Evolutionary conservation across 2,329 filamentous ascomycete species (phyloP).

Genomic region (Colletotrichum scovillei): DNA sequence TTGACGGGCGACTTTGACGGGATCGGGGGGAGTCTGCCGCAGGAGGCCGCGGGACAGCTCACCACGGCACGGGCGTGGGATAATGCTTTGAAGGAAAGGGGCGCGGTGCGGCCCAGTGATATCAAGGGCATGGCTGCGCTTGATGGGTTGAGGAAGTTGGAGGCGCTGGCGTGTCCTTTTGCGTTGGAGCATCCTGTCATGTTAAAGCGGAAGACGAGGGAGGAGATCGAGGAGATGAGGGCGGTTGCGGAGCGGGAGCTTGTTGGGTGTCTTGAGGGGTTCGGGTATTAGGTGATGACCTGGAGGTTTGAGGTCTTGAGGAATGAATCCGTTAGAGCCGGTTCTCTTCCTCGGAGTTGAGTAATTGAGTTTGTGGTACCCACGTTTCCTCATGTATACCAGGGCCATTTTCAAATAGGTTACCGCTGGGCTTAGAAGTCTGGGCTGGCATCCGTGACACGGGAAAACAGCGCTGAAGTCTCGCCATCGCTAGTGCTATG

Average conservation of each 20-base stretch:
- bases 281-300: background rate
- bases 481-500: background rate
- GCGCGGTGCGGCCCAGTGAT: background rate
- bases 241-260: background rate
- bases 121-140: background rate
- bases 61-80: slow-evolving; percentile 1
- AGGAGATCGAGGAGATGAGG: slow-evolving; percentile 8
- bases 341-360: too few species aligned
- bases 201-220: slow-evolving; percentile 4
- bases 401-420: too few species aligned
- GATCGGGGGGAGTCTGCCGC: background rate
- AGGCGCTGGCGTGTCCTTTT: slow-evolving; percentile 7
- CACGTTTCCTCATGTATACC: too few species aligned
- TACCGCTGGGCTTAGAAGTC: too few species aligned
- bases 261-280: background rate
- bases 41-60: background rate
- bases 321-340: too few species aligned
- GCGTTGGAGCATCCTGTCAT: slow-evolving; percentile 12
- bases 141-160: slow-evolving; percentile 1
- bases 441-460: background rate
- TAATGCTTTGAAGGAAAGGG: background rate
- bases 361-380: too few species aligned
- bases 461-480: background rate
- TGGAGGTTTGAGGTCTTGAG: background rate
- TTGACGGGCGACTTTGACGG: background rate